Base-by-base conservation (phyloP, 129 eudicot species). In the Heracleum sosnowskyi region DNA sequence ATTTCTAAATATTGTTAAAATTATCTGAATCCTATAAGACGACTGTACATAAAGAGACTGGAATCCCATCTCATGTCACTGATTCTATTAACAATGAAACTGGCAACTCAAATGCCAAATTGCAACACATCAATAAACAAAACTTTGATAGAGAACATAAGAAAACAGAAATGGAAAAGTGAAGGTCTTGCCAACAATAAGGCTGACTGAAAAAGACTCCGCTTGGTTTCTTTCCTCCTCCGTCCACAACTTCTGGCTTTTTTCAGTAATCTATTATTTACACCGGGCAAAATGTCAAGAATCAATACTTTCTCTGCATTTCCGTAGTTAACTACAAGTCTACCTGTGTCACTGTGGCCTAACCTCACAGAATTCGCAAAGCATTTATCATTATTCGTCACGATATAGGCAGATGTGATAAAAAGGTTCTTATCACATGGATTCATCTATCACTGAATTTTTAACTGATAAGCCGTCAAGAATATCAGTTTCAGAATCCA, bases 401-500 rank as follows among this genome's bases (percentile, higher is more conserved):
- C 60, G 37, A 78, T 36, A 79, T 13, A 36, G 78, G 75, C 79
- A 75, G 20, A 62, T 64, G 79, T 78, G 79, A 82, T 85, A 73
- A 26, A 81, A 70, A 70, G 84, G 75, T 71, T 89, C 89, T 84
- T 84, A 87, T 75, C 87, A 93, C 64, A 88, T 90, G 51, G 96
- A 86, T 84, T 92, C 97, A 68, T 92, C 96, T 7, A 92, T 80
- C 69, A 86, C 96, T 42, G 96, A 84, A 78, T 81, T 83, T 82
- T 90, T 90, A 80, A 92, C 81, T 4, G 95, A 89, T 73, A 92
- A 81, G 47, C 96, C 97, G 77, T 92, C 97, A 81, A 88, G 91
- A 69, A 90, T 87, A 82, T 92, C 97, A 36, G 93, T 86, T 62
- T 89, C 93, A 20, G 96, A 92, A 90, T 92, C 97, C 53, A 83